Conservation (phyloP, 176 grass and related monocot genomes). For the Alloteropsis semialata region DNA sequence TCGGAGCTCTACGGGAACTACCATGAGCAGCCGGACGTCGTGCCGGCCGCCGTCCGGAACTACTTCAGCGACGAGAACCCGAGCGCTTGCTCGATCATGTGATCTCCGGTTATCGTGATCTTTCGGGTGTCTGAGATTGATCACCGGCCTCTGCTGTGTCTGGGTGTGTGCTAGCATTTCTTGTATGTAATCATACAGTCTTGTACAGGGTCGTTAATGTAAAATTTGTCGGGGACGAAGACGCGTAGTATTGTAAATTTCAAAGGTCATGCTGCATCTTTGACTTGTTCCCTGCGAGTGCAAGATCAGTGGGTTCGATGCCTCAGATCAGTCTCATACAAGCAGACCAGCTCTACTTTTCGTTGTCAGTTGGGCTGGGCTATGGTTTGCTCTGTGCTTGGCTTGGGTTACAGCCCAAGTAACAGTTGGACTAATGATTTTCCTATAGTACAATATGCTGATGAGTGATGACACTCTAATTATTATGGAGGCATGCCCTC, state of each 20-base stretch:
- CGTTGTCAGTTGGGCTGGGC: no score
- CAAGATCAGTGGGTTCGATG: no score
- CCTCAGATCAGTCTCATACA: no score
- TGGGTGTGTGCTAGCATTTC: background rate
- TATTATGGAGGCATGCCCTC: no score
- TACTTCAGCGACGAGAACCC: conserved; percentile 93
- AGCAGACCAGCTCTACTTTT: no score
- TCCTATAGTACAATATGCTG: no score
- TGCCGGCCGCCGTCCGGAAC: conserved; percentile 23
- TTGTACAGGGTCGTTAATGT: background rate
- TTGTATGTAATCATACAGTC: no score
- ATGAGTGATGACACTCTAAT: no score
- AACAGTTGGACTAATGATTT: no score
- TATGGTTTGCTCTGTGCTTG: no score
- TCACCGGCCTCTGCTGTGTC: background rate
- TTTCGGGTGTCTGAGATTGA: background rate
- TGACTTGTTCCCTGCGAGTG: no score
- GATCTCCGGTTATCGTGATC: background rate
- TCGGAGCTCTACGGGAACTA: conserved; percentile 48
- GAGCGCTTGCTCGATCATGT: conserved; percentile 67
- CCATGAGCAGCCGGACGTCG: conserved; percentile 6
- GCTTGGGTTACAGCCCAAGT: no score
- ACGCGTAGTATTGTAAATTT: background rate
- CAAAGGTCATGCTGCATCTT: background rate
- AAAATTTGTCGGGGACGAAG: background rate